Conservation (phyloP, 257 asterid genomes). For the Coffea eugenioides region DNA sequence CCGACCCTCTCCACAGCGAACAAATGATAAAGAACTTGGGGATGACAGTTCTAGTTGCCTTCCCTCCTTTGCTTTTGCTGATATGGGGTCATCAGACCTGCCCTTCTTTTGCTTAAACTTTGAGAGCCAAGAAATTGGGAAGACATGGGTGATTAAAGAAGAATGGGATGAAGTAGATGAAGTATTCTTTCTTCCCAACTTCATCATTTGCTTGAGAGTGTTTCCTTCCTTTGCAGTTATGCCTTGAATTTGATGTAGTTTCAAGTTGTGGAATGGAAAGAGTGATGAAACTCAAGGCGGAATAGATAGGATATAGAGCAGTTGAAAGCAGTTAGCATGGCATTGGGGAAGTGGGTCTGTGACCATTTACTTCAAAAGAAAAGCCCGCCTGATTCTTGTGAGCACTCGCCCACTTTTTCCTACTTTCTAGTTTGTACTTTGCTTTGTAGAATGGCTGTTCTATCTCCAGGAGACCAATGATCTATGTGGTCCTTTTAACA, state of each 20-base stretch:
- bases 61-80: slow-evolving; percentile 20
- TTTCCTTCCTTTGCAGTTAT: slow-evolving; percentile 2
- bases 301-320: slow-evolving; percentile 19
- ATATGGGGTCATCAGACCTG: slow-evolving; percentile 22
- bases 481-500: background rate
- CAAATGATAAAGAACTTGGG: slow-evolving; percentile 7
- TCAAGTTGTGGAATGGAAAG: slow-evolving; percentile 6
- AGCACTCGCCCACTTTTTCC: slow-evolving; percentile 38
- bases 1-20: slow-evolving; percentile 34
- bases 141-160: slow-evolving; percentile 47
- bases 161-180: slow-evolving; percentile 35
- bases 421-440: slow-evolving; percentile 30
- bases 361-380: slow-evolving; percentile 54
- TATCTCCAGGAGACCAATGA: slow-evolving; percentile 6
- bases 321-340: slow-evolving; percentile 42
- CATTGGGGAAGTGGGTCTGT: slow-evolving; percentile 36
- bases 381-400: slow-evolving; percentile 68
- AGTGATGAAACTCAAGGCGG: slow-evolving; percentile 14
- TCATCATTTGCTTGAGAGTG: slow-evolving; percentile 37
- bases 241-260: slow-evolving; percentile 10
- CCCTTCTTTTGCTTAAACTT: slow-evolving; percentile 46
- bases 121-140: slow-evolving; percentile 64
- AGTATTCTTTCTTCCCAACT: slow-evolving; percentile 54
- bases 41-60: slow-evolving; percentile 22
- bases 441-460: slow-evolving; percentile 13